Evolutionary conservation across 345 rosid species (phyloP), one percentile per base, ranked within the genome.

Genomic region (Salix arbutifolia): DNA sequence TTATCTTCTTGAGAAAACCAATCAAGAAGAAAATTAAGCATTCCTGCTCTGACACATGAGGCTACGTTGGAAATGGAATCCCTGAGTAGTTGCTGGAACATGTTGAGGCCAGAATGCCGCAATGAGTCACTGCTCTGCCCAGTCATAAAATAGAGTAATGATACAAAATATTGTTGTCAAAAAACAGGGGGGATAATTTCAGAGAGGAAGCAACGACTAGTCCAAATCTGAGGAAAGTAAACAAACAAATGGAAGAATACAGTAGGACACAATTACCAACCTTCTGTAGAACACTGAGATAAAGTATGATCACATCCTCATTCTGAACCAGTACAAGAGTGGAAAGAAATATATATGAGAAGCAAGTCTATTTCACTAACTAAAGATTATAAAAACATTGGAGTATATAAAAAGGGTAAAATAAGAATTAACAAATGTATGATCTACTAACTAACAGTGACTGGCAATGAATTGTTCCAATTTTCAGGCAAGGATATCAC

Each of bases 61-160:
- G 98, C 92, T 78, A 90, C 91, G 77, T 94, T 94, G 66, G 95
- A 94, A 74, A 92, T 86, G 80, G 95, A 91, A 85, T 94, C 98
- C 85, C 89, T 90, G 50, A 94, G 94, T 81, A 94, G 84, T 74
- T 86, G 91, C 82, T 89, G 97, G 84, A 91, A 88, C 80, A 92
- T 77, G 82, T 86, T 86, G 81, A 95, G 93, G 85, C 99, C 97
- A 83, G 87, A 74, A 80, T 88, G 91, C 88, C 86, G 90, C 91
- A 89, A 84, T 64, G 92, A 89, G 76, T 90, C 97, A 88, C 99
- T 95, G 99, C 99, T 93, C 99, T 95, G 99, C 93, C 92, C 92
- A 88, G 83, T 88, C 88, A 90, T 76, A 90, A 85, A 87, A 82
- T 71, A 83, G 76, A 66, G 74, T 76, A 83, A 85, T 76, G 78